A percentile compares a stretch with the other conserved stretches of the same genome.
Evolutionary conservation across 768 basidiomycete species (phyloP).

Genomic region (Goffeauzyma gilvescens): DNA sequence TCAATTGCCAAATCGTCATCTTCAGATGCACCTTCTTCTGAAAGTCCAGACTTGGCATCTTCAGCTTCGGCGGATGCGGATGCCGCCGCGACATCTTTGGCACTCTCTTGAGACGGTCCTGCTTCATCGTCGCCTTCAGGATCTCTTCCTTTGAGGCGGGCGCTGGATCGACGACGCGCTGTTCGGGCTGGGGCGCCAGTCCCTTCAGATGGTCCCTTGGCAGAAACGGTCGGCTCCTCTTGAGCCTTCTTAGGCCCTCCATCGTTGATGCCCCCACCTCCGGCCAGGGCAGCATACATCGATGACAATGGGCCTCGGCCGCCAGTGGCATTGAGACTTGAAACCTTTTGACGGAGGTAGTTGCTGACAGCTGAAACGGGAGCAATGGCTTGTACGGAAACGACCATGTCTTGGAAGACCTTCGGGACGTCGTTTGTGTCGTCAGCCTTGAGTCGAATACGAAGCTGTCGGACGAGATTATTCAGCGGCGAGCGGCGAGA

Average conservation of each 20-base stretch:
- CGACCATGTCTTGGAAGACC: constrained; percentile 59
- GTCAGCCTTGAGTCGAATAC: constrained; percentile 69
- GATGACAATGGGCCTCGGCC: too few relatives aligned
- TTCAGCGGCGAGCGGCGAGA: constrained; percentile 80
- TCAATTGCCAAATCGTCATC: too few relatives aligned
- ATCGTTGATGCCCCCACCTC: too few relatives aligned
- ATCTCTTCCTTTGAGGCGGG: constrained; percentile 54
- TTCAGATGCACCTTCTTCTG: constrained; percentile 14
- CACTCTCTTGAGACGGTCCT: background rate
- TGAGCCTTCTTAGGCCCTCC: too few relatives aligned
- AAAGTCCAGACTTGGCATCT: constrained; percentile 64
- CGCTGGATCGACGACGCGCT: constrained; percentile 54
- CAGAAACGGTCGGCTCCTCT: too few relatives aligned
- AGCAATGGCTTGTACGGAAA: constrained; percentile 94
- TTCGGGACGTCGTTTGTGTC: constrained; percentile 78
- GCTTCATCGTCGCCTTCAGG: constrained; percentile 9
- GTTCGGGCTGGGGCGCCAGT: constrained; percentile 10
- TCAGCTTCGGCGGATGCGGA: constrained; percentile 34
- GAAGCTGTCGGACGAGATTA: constrained; percentile 74
- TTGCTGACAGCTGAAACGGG: constrained; percentile 94
- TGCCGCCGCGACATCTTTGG: background rate
- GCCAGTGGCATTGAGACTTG: too few relatives aligned
- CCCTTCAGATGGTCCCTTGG: too few relatives aligned
- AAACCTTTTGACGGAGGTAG: too few relatives aligned
- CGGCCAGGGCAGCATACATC: too few relatives aligned